phyloP scores from a whole-genome alignment of 108 stramenopile species.

The Cyclostephanos tholiformis region DNA sequence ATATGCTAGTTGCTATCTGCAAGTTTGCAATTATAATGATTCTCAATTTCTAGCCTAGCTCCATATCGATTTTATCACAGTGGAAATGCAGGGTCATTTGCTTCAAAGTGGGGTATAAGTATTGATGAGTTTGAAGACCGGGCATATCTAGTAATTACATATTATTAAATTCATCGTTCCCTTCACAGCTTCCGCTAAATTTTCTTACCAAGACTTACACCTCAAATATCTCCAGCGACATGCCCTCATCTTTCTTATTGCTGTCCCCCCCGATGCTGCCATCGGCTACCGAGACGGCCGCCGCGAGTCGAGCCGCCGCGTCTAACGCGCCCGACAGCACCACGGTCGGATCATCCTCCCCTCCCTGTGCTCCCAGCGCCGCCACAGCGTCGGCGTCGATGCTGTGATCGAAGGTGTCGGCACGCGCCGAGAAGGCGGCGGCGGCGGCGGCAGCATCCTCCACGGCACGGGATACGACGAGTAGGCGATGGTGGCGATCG shows the following conservation, averaged over 20 bases:
- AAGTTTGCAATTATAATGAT: constrained; percentile 20
- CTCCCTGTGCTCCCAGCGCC: constrained; percentile 21
- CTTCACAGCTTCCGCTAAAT: too few species aligned
- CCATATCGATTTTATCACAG: too few species aligned
- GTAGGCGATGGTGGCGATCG: background rate
- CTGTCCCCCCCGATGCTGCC: too few species aligned
- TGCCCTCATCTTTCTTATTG: too few species aligned
- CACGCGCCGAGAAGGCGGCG: constrained; percentile 15
- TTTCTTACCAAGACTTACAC: too few species aligned
- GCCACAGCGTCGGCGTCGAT: constrained; percentile 34
- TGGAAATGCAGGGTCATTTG: too few species aligned
- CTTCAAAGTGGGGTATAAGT: too few species aligned
- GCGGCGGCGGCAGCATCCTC: constrained; percentile 29
- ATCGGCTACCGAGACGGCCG: constrained; percentile 22
- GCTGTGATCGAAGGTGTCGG: constrained; percentile 32
- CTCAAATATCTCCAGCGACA: too few species aligned
- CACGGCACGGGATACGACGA: constrained; percentile 3
- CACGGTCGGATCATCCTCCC: background rate
- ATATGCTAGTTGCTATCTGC: background rate
- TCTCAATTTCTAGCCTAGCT: too few species aligned
- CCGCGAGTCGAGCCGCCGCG: constrained; percentile 64
- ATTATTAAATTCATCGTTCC: too few species aligned
- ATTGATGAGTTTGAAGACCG: too few species aligned
- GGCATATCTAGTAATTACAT: too few species aligned
- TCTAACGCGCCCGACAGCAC: constrained; percentile 45